phyloP scores from a whole-genome alignment of 805 yeast genomes.

The Schwanniomyces occidentalis region DNA sequence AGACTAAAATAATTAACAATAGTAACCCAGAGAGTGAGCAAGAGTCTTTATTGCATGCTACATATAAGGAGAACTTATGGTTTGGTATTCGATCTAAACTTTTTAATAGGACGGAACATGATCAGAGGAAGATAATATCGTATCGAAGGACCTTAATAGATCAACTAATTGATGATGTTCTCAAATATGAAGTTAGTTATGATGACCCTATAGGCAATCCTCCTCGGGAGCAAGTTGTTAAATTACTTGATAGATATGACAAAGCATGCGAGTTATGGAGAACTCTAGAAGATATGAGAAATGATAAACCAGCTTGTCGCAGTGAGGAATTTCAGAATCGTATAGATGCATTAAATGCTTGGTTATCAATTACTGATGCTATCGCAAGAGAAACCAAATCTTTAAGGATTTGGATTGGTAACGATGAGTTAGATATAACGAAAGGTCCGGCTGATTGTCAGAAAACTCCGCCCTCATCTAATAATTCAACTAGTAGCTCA shows the following conservation, averaged over 20 bases:
- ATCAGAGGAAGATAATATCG: conserved; percentile 68
- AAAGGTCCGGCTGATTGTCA: conserved; percentile 26
- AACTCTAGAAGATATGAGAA: conserved; percentile 71
- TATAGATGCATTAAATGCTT: conserved; percentile 77
- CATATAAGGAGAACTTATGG: conserved; percentile 79
- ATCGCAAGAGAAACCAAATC: conserved; percentile 61
- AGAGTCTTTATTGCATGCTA: conserved; percentile 52
- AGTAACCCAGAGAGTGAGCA: conserved; percentile 34
- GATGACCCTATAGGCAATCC: conserved; percentile 27
- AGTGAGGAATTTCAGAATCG: conserved; percentile 62
- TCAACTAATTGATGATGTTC: conserved; percentile 65
- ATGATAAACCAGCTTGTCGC: conserved; percentile 72
- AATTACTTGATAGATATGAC: conserved; percentile 60
- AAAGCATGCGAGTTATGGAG: conserved; percentile 78
- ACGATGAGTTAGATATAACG: conserved; percentile 69
- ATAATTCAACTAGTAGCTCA: conserved; percentile 8
- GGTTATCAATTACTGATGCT: conserved; percentile 76
- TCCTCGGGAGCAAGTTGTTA: conserved; percentile 50
- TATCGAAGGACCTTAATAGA: conserved; percentile 73
- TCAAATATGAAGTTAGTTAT: conserved; percentile 59
- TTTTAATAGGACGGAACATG: conserved; percentile 76
- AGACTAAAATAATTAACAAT: conserved; percentile 66
- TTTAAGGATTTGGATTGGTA: conserved; percentile 80
- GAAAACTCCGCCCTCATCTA: conserved; percentile 14
- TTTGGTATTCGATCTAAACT: conserved; percentile 80